These are phyloP conservation scores for Chalaropsis ovoidea DNA, from an alignment of 2,329 filamentous ascomycete genomes.

Conservation along the genomic window DNA sequence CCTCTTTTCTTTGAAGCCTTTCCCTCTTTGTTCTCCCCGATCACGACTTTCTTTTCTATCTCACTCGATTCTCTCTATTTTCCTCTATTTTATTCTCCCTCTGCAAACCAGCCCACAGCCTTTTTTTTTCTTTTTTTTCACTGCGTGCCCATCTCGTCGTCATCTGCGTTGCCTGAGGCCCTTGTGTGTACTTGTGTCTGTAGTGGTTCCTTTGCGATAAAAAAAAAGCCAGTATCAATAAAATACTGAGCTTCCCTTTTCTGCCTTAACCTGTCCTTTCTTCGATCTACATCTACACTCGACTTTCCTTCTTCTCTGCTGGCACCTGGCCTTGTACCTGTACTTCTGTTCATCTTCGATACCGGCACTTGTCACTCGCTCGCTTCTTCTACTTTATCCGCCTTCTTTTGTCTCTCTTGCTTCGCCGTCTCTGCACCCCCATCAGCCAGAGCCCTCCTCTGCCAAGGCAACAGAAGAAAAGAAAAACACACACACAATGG, in stretches of 20 bases:
- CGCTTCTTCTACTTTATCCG: neutral
- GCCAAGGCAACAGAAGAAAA: conserved; percentile 23
- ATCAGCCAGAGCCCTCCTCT: neutral
- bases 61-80: neutral
- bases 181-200: neutral
- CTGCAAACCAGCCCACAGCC: conserved; percentile 1
- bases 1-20: neutral
- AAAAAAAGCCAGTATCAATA: conserved; percentile 3
- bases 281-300: conserved; percentile 9
- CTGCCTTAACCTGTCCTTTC: conserved; percentile 23
- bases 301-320: neutral
- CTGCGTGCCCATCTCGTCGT: neutral
- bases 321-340: too few relatives aligned
- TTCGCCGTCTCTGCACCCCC: neutral
- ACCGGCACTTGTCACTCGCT: neutral
- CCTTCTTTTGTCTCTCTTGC: neutral
- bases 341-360: neutral
- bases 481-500: conserved; percentile 41
- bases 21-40: neutral
- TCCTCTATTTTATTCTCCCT: neutral
- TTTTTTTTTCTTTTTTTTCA: neutral
- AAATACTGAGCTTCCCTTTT: conserved; percentile 19
- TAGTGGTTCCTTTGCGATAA: conserved; percentile 9
- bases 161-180: neutral
- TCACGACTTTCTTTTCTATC: neutral